Base-by-base conservation (phyloP, 1,284 basidiomycete genomes). In the Rhodotorula glutinis region DNA sequence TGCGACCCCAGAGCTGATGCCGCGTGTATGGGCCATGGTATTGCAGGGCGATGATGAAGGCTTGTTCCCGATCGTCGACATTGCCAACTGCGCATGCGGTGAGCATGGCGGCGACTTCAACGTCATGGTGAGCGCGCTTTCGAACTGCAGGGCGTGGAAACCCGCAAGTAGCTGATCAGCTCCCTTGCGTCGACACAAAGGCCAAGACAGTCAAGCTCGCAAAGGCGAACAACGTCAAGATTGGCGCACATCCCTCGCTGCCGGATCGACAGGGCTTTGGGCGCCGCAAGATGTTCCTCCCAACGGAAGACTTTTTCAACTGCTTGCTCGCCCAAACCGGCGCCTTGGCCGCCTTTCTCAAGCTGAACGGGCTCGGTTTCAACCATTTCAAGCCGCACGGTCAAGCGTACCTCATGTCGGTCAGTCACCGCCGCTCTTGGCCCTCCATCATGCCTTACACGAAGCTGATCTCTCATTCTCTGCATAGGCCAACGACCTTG, bases 51-150 rank as follows among this genome's bases (percentile, higher is more conserved):
- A 87, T 54, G 86, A 87, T 65, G 84, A 83, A 63, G 79, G 80
- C 10, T 81, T 87, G 56, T 86, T 87, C 83, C 82, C 83, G 67
- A 84, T 83, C 2, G 85, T 87, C 46, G 84, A 86, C 71, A 78
- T 87, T 27, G 85, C 85, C 0, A 86, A 87, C 67, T 79, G 86
- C 19, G 86, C 86, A 0, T 87, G 86, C 69, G 85, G 86, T 4
- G 86, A 86, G 64, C 86, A 87, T 71, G 85, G 84, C 21, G 83
- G 75, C 9, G 77, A 78, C 65, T 76, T 74, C n/a, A 72, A 76
- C 1, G 81, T 86, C 60, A 87, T 87, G 86, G 43, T 44, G 43
- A 16, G 43, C 43, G 14, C 43, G 43, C 43, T 7, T 38, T 38
- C 33, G 33, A 38, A 38, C 33, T 11, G 33, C 5, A 38, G 33